These are phyloP conservation scores for Trichophaea hybrida DNA, from an alignment of 2,329 filamentous ascomycete genomes.

Conservation along the genomic window DNA sequence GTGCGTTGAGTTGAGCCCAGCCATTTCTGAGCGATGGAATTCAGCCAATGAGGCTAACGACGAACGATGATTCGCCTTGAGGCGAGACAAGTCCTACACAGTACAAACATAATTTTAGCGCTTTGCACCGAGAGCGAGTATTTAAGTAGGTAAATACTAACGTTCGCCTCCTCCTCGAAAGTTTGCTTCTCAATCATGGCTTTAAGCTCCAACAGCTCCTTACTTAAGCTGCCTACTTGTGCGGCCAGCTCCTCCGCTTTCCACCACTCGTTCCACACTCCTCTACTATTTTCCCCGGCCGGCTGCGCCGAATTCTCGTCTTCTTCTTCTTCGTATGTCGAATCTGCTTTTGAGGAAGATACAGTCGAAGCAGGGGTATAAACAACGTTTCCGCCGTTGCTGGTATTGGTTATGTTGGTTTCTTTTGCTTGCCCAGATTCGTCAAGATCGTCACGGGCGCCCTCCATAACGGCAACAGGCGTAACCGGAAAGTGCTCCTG, in stretches of 20 bases:
- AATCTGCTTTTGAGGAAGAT: constrained; percentile 1
- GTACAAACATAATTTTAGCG: not conserved
- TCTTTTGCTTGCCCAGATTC: not conserved
- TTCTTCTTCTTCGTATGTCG: not conserved
- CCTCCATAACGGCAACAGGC: constrained; percentile 1
- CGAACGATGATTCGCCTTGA: constrained; percentile 22
- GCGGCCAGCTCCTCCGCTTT: constrained; percentile 10
- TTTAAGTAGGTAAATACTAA: constrained; percentile 2
- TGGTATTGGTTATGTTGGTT: not conserved
- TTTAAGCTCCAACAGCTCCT: constrained; percentile 18
- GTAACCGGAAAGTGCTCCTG: not conserved
- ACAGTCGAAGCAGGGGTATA: not conserved
- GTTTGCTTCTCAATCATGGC: constrained; percentile 13
- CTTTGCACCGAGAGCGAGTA: not conserved
- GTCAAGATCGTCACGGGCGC: not conserved
- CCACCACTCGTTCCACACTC: constrained; percentile 3
- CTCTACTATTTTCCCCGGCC: constrained; percentile 7
- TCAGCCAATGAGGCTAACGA: constrained; percentile 20
- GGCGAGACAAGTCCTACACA: constrained; percentile 16
- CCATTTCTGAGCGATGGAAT: constrained; percentile 16
- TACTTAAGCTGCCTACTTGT: constrained; percentile 19
- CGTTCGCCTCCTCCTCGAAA: constrained; percentile 15
- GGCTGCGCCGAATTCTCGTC: constrained; percentile 8
- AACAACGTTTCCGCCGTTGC: not conserved
- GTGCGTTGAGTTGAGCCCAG: constrained; percentile 9